phyloP scores from a whole-genome alignment of 2,329 filamentous ascomycete species.

The Aspergillus tanneri region DNA sequence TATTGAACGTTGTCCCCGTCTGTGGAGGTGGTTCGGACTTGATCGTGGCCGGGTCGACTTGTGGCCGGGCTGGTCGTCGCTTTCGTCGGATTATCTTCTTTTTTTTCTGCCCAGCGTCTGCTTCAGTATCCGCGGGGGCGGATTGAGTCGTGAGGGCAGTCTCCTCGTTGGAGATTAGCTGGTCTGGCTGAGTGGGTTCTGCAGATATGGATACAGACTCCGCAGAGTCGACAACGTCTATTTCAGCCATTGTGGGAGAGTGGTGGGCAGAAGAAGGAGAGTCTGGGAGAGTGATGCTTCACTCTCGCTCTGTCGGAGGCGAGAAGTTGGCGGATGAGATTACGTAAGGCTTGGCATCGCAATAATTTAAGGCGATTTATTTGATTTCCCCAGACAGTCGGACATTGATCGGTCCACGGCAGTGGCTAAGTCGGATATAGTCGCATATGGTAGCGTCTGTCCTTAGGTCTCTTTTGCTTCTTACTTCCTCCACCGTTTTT shows the following conservation, averaged over 20 bases:
- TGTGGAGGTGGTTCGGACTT: slow-evolving; percentile 84
- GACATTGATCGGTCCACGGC: not conserved
- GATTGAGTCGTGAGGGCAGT: slow-evolving; percentile 51
- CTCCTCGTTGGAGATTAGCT: too few relatives aligned
- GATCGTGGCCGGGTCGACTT: slow-evolving; percentile 82
- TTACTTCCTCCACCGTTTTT: not conserved
- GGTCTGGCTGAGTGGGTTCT: too few relatives aligned
- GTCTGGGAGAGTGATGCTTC: too few relatives aligned
- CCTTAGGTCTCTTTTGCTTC: not conserved
- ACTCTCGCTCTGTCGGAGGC: too few relatives aligned
- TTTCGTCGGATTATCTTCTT: slow-evolving; percentile 94
- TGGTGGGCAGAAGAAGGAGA: slow-evolving; percentile 9
- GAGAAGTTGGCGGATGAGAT: slow-evolving; percentile 13
- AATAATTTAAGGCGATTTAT: slow-evolving; percentile 23
- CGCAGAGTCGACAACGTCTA: slow-evolving; percentile 18
- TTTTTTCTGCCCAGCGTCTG: slow-evolving; percentile 57
- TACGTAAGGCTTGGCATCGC: slow-evolving; percentile 24
- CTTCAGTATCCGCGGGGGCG: slow-evolving; percentile 35
- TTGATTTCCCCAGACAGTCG: slow-evolving; percentile 5
- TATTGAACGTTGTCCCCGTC: slow-evolving; percentile 94
- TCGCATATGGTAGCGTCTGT: not conserved
- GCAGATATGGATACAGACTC: too few relatives aligned
- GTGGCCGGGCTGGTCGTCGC: slow-evolving; percentile 81
- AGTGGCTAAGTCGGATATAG: not conserved
- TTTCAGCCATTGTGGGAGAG: slow-evolving; percentile 29